Evolutionary conservation across 2,329 filamentous ascomycete species (phyloP).

Genomic region (Talaromyces sp.): DNA sequence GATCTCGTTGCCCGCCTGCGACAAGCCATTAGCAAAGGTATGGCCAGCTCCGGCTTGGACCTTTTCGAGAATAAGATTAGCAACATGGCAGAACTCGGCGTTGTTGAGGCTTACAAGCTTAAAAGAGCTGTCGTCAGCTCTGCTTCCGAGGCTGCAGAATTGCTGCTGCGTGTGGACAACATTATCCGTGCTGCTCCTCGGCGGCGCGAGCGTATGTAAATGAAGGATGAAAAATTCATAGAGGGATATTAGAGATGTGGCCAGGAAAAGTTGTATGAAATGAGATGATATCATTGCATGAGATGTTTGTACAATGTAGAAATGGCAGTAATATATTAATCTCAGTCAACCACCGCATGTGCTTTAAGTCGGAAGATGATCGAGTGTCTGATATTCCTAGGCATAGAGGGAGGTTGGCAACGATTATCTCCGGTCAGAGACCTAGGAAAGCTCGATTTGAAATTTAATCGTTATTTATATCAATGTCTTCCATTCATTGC

Average conservation of each 20-base stretch:
- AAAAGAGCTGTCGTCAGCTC: slow-evolving; percentile 97
- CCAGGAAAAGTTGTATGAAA: slow-evolving; percentile 11
- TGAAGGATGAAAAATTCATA: not conserved
- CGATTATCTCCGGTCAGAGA: too few relatives aligned
- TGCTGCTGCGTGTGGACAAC: slow-evolving; percentile 91
- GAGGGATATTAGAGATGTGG: not conserved
- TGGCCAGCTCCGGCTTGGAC: slow-evolving; percentile 89
- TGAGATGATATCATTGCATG: slow-evolving; percentile 15
- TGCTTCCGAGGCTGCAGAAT: slow-evolving; percentile 92
- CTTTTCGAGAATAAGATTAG: slow-evolving; percentile 85
- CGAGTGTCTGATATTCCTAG: too few relatives aligned
- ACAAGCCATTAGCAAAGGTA: slow-evolving; percentile 90
- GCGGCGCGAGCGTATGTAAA: slow-evolving; percentile 69
- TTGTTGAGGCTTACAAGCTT: slow-evolving; percentile 97
- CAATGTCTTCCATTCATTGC: not conserved
- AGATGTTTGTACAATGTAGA: slow-evolving; percentile 15
- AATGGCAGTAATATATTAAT: slow-evolving; percentile 10
- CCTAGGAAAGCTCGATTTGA: not conserved
- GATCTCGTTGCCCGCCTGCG: slow-evolving; percentile 88
- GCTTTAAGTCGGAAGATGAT: too few relatives aligned
- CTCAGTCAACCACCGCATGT: not conserved
- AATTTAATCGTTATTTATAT: not conserved
- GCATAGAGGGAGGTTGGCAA: too few relatives aligned
- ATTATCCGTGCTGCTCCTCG: slow-evolving; percentile 93
- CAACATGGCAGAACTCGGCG: slow-evolving; percentile 92